phyloP scores from a whole-genome alignment of 192 early-diverging fungal genomes.

The Coemansia sp. region DNA sequence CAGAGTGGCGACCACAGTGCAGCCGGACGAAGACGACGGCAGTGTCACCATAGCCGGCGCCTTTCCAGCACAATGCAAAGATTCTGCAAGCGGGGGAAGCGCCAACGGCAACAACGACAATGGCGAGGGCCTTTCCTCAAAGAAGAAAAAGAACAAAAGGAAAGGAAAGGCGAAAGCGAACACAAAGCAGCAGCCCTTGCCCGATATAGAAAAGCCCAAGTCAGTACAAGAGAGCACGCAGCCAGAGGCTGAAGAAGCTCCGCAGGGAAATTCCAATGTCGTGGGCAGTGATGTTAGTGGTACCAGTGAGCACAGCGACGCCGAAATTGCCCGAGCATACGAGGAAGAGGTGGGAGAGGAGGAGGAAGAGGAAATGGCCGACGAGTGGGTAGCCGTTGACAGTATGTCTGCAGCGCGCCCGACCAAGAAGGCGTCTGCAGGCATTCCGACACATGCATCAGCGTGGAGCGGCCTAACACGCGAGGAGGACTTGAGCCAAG shows the following conservation, averaged over 20 bases:
- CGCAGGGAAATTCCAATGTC: background rate
- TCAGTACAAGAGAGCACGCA: background rate
- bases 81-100: background rate
- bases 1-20: background rate
- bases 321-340: background rate
- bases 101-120: slow-evolving; percentile 1
- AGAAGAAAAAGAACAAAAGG: slow-evolving; percentile 10
- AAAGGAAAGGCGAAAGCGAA: background rate
- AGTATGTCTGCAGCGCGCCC: slow-evolving; percentile 14
- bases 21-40: background rate
- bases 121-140: slow-evolving; percentile 14
- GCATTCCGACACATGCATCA: slow-evolving; percentile 36
- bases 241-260: background rate
- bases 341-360: background rate
- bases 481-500: slow-evolving; percentile 24
- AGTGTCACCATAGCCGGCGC: slow-evolving; percentile 13
- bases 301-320: background rate
- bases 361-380: background rate
- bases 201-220: background rate
- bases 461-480: slow-evolving; percentile 24
- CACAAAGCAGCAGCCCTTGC: slow-evolving; percentile 11
- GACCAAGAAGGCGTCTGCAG: background rate
- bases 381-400: slow-evolving; percentile 32
- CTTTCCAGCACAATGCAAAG: slow-evolving; percentile 14
- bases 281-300: background rate